Evolutionary conservation across 768 basidiomycete genomes (phyloP).

Genomic region (Boletus subparvulus): DNA sequence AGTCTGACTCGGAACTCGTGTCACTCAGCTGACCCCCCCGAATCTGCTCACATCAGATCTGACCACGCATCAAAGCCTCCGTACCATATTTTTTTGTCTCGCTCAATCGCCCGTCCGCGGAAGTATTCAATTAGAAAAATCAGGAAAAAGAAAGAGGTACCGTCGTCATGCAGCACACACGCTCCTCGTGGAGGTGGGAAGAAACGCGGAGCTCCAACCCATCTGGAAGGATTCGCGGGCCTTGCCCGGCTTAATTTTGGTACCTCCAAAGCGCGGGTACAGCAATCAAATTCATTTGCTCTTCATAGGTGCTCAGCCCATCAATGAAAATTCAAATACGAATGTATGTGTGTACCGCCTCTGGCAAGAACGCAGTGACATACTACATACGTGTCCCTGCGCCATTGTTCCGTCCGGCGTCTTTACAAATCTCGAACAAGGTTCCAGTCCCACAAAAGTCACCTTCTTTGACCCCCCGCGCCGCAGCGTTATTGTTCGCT

Average conservation of each 20-base stretch:
- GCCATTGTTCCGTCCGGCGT: conserved; percentile 6
- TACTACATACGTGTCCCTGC: neutral
- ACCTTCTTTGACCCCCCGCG: neutral
- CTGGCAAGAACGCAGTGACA: neutral
- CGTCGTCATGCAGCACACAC: conserved; percentile 12
- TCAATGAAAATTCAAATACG: conserved; percentile 8
- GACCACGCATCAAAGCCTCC: conserved; percentile 1
- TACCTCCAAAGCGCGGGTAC: neutral
- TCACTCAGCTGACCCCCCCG: neutral
- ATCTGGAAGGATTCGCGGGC: neutral
- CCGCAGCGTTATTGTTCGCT: conserved; percentile 1
- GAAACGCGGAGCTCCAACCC: neutral
- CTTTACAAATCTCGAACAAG: conserved; percentile 6
- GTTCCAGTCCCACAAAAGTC: conserved; percentile 4
- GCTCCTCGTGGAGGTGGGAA: conserved; percentile 10
- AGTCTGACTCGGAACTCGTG: neutral
- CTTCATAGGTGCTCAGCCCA: conserved; percentile 7
- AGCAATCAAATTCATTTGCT: conserved; percentile 4
- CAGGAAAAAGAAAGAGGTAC: conserved; percentile 2
- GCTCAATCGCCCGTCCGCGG: conserved; percentile 4
- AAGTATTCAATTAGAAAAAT: neutral
- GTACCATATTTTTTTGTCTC: neutral
- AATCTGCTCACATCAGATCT: conserved; percentile 14
- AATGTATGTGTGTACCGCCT: conserved; percentile 13
- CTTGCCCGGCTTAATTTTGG: neutral